phyloP scores from a whole-genome alignment of 176 grass and related monocot species.

The Oryza punctata region DNA sequence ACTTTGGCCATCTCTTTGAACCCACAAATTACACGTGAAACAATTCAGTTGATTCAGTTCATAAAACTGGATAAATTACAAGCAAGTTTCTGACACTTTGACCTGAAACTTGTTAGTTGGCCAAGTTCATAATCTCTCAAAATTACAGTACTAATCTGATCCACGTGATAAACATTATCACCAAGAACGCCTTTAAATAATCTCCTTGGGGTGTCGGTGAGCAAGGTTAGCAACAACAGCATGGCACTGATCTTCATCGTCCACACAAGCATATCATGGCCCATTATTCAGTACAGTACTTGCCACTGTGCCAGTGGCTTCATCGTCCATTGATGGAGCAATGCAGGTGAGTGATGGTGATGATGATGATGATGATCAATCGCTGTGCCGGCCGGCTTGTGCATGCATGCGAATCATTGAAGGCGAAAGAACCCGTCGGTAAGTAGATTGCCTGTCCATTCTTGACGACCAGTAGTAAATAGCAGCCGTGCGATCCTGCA shows the following conservation, averaged over 20 bases:
- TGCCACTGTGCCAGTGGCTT: background rate
- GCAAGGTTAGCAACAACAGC: background rate
- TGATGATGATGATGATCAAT: background rate
- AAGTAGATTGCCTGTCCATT: constrained; percentile 39
- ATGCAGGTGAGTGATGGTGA: background rate
- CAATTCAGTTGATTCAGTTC: background rate
- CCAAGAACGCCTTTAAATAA: background rate
- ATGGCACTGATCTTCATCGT: background rate
- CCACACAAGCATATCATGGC: constrained; percentile 3
- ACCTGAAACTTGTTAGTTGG: background rate
- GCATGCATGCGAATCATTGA: background rate
- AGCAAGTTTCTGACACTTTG: background rate
- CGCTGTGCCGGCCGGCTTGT: background rate
- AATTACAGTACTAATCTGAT: background rate
- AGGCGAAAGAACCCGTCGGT: background rate
- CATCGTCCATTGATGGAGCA: background rate
- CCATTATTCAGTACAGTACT: background rate
- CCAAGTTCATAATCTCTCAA: background rate
- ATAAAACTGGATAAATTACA: background rate
- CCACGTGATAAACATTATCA: background rate
- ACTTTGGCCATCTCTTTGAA: background rate
- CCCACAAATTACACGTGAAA: background rate
- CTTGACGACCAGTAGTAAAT: background rate
- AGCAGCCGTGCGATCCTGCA: background rate
- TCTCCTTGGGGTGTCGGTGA: background rate